phyloP scores from a whole-genome alignment of 495 filamentous ascomycete genomes.

The Neurospora terricola region DNA sequence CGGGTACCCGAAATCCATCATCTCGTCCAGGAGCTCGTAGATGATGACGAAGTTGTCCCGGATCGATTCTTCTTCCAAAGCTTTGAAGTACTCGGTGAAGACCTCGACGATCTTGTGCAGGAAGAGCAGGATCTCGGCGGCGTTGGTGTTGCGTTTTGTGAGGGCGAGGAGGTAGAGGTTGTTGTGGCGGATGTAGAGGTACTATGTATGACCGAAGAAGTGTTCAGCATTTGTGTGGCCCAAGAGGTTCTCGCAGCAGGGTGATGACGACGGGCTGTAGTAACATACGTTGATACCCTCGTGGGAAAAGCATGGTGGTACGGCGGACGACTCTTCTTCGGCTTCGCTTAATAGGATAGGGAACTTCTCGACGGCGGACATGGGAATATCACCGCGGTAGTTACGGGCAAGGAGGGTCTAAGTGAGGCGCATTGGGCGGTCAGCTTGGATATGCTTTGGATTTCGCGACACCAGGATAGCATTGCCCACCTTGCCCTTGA shows the following conservation, averaged over 20 bases:
- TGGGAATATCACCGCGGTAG: constrained; percentile 97
- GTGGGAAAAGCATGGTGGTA: constrained; percentile 96
- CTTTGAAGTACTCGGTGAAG: constrained; percentile 99
- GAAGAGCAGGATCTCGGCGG: constrained; percentile 95
- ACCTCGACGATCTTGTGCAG: constrained; percentile 98
- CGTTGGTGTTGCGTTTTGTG: constrained; percentile 98
- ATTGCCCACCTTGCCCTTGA: constrained; percentile 89
- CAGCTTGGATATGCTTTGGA: neutral
- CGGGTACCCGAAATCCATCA: constrained; percentile 99
- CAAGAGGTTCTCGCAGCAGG: neutral
- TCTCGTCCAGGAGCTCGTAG: constrained; percentile 97
- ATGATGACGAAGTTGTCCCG: constrained; percentile 99
- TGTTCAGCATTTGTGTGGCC: neutral
- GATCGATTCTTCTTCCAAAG: constrained; percentile 97
- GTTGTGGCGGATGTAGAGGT: constrained; percentile 98
- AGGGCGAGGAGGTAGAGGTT: constrained; percentile 98
- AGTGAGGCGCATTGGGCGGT: neutral
- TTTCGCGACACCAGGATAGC: neutral
- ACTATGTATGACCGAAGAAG: constrained; percentile 39
- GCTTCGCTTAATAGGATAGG: constrained; percentile 94
- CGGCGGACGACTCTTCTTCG: constrained; percentile 97
- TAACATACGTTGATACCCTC: constrained; percentile 89
- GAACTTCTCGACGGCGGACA: constrained; percentile 99
- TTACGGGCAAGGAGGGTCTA: constrained; percentile 97
- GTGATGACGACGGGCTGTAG: neutral